Conservation (phyloP, 164 flowering plant species). For the Aristolochia californica region DNA sequence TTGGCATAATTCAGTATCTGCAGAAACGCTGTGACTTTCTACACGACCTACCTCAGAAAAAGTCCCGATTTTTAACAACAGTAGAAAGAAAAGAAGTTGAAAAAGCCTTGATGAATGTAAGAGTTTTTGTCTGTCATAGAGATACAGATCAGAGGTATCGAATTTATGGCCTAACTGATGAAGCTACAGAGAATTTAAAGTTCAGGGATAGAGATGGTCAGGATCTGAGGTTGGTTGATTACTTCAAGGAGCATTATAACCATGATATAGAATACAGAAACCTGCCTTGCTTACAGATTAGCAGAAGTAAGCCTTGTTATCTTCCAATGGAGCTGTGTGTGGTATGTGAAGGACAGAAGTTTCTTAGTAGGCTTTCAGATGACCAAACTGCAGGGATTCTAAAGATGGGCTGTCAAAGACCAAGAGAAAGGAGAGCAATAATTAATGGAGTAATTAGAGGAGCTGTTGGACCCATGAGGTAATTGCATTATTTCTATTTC, state of each 20-base stretch:
- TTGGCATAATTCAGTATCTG: conserved; percentile 71
- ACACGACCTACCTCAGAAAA: conserved; percentile 52
- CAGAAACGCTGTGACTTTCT: conserved; percentile 72
- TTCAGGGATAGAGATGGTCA: conserved; percentile 71
- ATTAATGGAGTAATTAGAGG: conserved; percentile 67
- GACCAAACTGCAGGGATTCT: conserved; percentile 81
- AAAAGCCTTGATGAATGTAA: conserved; percentile 66
- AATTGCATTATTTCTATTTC: conserved; percentile 2
- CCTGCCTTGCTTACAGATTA: conserved; percentile 88
- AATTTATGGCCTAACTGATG: conserved; percentile 64
- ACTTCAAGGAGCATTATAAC: conserved; percentile 79
- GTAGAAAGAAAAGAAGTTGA: conserved; percentile 84
- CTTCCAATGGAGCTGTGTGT: conserved; percentile 97
- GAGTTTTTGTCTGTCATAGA: conserved; percentile 81
- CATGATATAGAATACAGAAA: conserved; percentile 76
- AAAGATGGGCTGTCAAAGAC: conserved; percentile 80
- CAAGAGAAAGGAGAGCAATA: conserved; percentile 61
- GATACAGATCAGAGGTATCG: conserved; percentile 77
- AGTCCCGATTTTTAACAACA: conserved; percentile 34
- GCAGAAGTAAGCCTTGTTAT: conserved; percentile 87
- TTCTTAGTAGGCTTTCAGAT: conserved; percentile 83
- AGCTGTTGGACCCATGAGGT: conserved; percentile 81
- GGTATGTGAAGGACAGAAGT: conserved; percentile 93
- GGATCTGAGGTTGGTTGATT: conserved; percentile 47
- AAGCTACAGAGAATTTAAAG: conserved; percentile 61